These are phyloP conservation scores for Hippophae gyantsensis DNA, from an alignment of 306 rosid species.

Conservation along the genomic window DNA sequence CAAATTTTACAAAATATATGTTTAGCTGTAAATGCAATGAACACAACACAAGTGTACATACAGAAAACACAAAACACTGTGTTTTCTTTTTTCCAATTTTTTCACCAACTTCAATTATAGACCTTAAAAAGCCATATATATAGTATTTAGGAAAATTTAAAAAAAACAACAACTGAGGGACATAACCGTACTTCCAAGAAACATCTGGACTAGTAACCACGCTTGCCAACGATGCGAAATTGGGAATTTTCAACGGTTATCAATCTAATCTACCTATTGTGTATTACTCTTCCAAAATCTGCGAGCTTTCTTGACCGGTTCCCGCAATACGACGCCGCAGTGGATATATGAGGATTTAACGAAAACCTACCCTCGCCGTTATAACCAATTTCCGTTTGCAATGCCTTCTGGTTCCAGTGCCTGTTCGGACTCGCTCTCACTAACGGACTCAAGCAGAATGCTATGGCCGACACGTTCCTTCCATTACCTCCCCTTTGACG, in stretches of 20 bases:
- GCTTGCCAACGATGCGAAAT: conserved; percentile 5
- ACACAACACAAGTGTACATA: conserved; percentile 27
- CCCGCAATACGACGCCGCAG: conserved; percentile 63
- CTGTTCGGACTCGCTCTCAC: conserved; percentile 76
- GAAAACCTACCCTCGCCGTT: conserved; percentile 41
- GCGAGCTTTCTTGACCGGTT: conserved; percentile 82
- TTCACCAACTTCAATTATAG: background rate
- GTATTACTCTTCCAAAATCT: conserved; percentile 73
- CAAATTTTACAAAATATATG: conserved; percentile 15
- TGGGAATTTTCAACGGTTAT: conserved; percentile 16
- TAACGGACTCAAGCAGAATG: conserved; percentile 81
- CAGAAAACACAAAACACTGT: conserved; percentile 1
- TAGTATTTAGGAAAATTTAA: background rate
- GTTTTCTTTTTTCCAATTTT: background rate
- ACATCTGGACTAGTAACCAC: background rate
- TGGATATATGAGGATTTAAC: conserved; percentile 41
- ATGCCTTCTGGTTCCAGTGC: conserved; percentile 51
- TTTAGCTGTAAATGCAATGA: background rate
- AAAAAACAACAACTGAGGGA: conserved; percentile 10
- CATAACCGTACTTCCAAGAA: conserved; percentile 21
- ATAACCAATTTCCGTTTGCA: conserved; percentile 35
- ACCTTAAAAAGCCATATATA: background rate
- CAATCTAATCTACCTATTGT: conserved; percentile 52
- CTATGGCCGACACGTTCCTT: conserved; percentile 47
- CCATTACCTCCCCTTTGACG: background rate